A percentile compares a stretch with the other conserved stretches of the same genome.
phyloP scores from a whole-genome alignment of 345 rosid genomes.

The Turnera subulata region DNA sequence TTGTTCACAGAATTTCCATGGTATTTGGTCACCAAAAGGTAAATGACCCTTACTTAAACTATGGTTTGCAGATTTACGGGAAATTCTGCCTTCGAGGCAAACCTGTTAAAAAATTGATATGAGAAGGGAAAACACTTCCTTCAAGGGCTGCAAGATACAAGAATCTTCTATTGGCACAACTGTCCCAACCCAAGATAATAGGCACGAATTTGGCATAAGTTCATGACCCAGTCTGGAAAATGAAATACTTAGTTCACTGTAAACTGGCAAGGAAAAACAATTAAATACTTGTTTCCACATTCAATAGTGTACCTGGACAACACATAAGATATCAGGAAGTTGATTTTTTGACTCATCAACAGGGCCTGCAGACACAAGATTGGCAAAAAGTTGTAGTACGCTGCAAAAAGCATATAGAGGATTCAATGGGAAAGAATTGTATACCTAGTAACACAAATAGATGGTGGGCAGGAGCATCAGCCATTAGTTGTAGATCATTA shows the following conservation, averaged over 20 bases:
- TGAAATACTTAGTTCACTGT: not conserved
- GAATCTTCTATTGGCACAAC: no score
- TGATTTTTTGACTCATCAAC: conserved; percentile 84
- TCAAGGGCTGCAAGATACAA: no score
- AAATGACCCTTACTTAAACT: conserved; percentile 77
- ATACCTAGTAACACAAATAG: conserved; percentile 89
- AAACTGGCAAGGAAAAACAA: not conserved
- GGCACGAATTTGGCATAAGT: no score
- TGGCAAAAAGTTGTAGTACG: conserved; percentile 10
- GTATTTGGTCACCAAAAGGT: conserved; percentile 95
- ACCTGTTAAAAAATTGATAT: conserved; percentile 38
- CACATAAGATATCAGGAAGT: conserved; percentile 93
- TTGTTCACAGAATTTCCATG: conserved; percentile 97
- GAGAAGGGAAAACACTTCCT: not conserved
- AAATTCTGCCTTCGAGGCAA: conserved; percentile 88
- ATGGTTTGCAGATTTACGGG: conserved; percentile 67
- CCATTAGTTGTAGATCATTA: conserved; percentile 90
- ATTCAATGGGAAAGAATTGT: conserved; percentile 5
- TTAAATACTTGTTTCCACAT: not conserved
- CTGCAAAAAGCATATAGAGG: conserved; percentile 11
- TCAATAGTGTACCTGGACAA: conserved; percentile 61
- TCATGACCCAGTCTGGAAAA: no score
- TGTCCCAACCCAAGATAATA: no score
- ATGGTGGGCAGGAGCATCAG: conserved; percentile 99
- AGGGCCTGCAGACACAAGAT: conserved; percentile 56